Evolutionary conservation across 2,329 filamentous ascomycete species (phyloP).

Genomic region (Ophiostoma australiae): DNA sequence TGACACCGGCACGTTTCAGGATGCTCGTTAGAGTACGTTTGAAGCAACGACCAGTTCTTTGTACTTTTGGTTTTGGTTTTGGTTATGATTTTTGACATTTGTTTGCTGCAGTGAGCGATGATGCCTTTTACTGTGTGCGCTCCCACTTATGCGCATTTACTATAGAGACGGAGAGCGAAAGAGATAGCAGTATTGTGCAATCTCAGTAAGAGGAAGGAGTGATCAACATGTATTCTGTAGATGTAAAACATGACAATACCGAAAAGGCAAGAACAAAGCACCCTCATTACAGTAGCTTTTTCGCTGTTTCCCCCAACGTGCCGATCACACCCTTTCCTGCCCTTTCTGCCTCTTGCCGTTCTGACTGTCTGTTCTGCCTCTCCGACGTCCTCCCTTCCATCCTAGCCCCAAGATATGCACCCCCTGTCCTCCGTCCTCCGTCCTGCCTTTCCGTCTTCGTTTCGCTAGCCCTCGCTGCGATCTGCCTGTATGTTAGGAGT

Average conservation of each 20-base stretch:
- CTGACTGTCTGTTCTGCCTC: not conserved
- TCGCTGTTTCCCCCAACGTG: not conserved
- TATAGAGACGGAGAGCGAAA: not conserved
- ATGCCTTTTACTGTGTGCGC: not conserved
- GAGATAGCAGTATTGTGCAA: not conserved
- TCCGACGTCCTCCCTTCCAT: not conserved
- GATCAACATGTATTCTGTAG: not conserved
- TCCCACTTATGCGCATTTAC: not conserved
- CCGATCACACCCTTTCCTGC: not conserved
- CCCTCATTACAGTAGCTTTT: not conserved
- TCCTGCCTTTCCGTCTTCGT: not conserved
- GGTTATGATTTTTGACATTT: not conserved
- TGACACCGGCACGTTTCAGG: conserved; percentile 7
- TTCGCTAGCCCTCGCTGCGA: not conserved
- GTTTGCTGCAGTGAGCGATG: not conserved
- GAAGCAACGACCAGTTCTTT: not conserved
- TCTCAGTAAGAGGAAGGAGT: not conserved
- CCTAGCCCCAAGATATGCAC: conserved; percentile 7
- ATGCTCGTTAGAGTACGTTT: not conserved
- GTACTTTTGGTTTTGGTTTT: not conserved
- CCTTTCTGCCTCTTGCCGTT: not conserved
- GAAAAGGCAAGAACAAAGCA: conserved; percentile 3
- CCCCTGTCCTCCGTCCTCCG: conserved; percentile 4
- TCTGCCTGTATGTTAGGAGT: not conserved
- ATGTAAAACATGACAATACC: not conserved